Evolutionary conservation across 345 rosid genomes (phyloP), one percentile per base, ranked within the genome.

Genomic region (Sisymbrium irio): DNA sequence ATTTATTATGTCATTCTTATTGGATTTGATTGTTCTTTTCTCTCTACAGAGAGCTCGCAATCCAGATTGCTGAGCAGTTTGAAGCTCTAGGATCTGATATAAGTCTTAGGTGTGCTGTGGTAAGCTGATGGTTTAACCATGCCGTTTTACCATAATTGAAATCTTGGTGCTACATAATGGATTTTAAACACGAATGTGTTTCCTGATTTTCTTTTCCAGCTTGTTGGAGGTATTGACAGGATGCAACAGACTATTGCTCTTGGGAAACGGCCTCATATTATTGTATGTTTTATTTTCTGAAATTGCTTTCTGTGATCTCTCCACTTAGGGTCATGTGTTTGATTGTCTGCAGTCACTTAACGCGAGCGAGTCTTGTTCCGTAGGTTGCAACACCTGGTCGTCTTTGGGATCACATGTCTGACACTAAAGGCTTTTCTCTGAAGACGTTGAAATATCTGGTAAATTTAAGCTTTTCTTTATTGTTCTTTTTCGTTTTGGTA

Each of bases 331-430:
- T 45, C 42, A 13, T 30, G 32, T 44, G 25, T 32, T 44, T 44
- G 17, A 45, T 25, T n/a, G 6, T 55, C 9, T 13, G 36, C 35
- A 25, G 55, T 20, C 55, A 50, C 27, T 68, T 28, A 17, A 15
- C 18, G n/a, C 11, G 27, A 44, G 57, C 6, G 14, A 42, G 53
- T 33, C 15, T 67, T 32, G 37, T 73, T 49, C 57, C 20, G 18
- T 71, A 92, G 99, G 97, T 92, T 78, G 99, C 83, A 33, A 95
- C 99, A 9, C 99, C 97, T 73, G 97, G 97, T 56, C 96, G 97
- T 49, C 88, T 95, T 18, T 71, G 88, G 82, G 99, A 95, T 81
- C 99, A 95, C 69, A 62, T 95, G 77, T 71, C 86, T 47, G 88
- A 88, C 80, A 89, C 97, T 5, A 95, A 95, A 81, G 97, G 99